phyloP scores from a whole-genome alignment of 441 rosid species.

The Brassica hybrid region DNA sequence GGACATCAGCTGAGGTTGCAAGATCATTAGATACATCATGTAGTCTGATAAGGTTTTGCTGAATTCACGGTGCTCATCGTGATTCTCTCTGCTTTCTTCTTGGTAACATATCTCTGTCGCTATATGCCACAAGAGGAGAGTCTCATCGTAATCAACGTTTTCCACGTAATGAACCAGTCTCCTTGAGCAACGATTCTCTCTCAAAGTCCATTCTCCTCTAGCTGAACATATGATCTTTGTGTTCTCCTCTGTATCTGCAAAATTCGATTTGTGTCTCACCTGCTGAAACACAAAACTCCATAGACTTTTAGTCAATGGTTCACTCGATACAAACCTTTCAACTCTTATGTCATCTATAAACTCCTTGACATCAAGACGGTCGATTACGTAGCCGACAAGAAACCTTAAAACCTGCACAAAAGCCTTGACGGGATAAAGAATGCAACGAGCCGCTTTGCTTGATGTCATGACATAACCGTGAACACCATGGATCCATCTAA shows the following conservation, averaged over 20 bases:
- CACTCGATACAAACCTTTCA: constrained; percentile 21
- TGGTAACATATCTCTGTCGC: constrained; percentile 56
- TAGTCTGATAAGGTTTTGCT: constrained; percentile 42
- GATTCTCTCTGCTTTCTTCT: neutral
- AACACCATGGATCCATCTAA: neutral
- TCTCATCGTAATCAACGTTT: constrained; percentile 32
- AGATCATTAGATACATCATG: constrained; percentile 50
- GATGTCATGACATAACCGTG: neutral
- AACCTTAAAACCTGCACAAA: neutral
- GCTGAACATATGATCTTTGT: constrained; percentile 45
- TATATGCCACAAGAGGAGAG: constrained; percentile 61
- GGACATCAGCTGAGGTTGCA: constrained; percentile 2
- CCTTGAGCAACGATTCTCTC: neutral
- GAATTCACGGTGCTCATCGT: constrained; percentile 23
- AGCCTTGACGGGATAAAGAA: neutral
- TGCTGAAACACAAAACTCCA: constrained; percentile 50
- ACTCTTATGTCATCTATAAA: constrained; percentile 37
- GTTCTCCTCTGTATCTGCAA: constrained; percentile 42
- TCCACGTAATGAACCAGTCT: neutral
- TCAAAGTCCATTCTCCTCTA: constrained; percentile 44
- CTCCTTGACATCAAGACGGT: constrained; percentile 38
- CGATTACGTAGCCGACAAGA: neutral
- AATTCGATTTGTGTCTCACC: constrained; percentile 38
- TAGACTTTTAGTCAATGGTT: constrained; percentile 41
- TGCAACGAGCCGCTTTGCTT: neutral